Evolutionary conservation across 768 basidiomycete species (phyloP), one percentile per base, ranked within the genome.

Genomic region (Lentinula lateritia): DNA sequence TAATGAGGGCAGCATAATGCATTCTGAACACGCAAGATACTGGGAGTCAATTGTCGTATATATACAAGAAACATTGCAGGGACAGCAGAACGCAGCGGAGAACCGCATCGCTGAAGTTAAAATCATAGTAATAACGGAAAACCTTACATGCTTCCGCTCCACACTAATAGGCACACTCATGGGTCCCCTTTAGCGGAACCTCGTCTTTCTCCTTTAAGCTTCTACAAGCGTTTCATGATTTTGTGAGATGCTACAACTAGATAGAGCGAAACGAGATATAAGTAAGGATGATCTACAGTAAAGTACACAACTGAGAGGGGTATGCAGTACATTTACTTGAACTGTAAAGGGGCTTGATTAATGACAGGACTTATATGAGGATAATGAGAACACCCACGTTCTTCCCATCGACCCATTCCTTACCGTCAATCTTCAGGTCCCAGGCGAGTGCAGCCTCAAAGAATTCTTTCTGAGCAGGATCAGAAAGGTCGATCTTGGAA

Each of bases 381-480:
- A 34, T 56, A 52, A n/a, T 59, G 52, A 60, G 38, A 34, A 28
- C 15, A 84, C 92, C 79, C 72, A 93, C 89, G 73, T 87, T 90
- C 82, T 93, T 93, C 66, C 92, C 92, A 76, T 95, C 95, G 54
- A 76, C 87, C 92, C 93, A 97, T 73, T 84, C 83, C 84, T 92
- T 94, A 35, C 89, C 96, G 66, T 88, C 87, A 60, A 97, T 68
- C 76, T 89, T 86, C 63, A 96, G 76, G 78, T 96, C 94, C 96
- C 96, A 98, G 52, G 94, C 92, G 67, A 96, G 84, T 28, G 91
- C 92, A 66, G 81, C 90, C 81, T 94, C 93, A 71, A 98, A 95
- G 85, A 90, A 95, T 63, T 80, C 80, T 81, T 95, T 95, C 68
- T 98, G 89, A 16, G 77, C 86, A 32, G 77, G 79, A 62, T 89